Conservation (phyloP, 768 basidiomycete genomes). For the Strobilomyces confusus region DNA sequence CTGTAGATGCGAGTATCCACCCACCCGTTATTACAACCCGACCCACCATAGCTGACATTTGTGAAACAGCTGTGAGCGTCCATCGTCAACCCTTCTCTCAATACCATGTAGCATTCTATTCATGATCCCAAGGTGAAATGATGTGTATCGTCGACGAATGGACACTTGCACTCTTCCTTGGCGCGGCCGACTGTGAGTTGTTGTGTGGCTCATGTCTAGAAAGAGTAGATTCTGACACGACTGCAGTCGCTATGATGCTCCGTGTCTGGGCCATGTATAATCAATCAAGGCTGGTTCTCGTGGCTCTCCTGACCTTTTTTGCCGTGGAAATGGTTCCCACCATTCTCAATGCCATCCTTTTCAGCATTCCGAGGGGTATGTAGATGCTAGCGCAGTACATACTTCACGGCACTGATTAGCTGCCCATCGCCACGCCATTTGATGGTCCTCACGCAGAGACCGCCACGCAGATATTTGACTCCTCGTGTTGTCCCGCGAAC, state of each 20-base stretch:
- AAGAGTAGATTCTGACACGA: neutral
- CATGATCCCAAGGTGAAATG: neutral
- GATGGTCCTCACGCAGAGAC: neutral
- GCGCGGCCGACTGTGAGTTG: neutral
- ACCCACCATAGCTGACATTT: neutral
- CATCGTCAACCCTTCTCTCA: neutral
- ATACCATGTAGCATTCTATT: neutral
- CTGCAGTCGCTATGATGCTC: neutral
- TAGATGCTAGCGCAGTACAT: neutral
- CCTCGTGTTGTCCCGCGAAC: neutral
- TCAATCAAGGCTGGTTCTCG: neutral
- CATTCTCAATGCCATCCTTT: neutral
- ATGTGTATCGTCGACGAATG: neutral
- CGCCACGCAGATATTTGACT: neutral
- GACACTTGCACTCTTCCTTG: neutral
- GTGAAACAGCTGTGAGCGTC: neutral
- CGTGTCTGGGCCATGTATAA: neutral
- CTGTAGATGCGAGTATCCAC: slow-evolving; percentile 1
- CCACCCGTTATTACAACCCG: neutral
- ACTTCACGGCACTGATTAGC: neutral
- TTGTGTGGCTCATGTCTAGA: neutral
- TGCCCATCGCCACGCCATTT: neutral
- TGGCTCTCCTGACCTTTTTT: neutral
- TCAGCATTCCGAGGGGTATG: neutral
- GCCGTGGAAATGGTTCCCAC: neutral